Evolutionary conservation across 495 filamentous ascomycete species (phyloP), one percentile per base, ranked within the genome.

Genomic region (Saxispiralis lemnorum): DNA sequence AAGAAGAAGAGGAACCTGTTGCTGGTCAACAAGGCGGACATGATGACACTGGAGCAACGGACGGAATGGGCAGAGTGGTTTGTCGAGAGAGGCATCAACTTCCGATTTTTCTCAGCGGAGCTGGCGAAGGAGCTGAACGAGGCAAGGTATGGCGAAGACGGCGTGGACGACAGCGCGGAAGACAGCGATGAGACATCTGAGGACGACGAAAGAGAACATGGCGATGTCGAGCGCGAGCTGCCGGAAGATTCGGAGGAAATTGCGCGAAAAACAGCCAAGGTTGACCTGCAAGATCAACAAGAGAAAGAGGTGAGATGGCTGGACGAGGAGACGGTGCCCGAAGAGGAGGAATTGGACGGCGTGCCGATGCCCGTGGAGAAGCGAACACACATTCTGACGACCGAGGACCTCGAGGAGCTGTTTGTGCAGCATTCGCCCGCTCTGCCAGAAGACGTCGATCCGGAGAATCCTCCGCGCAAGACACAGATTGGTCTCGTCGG

Each of bases 11-110:
- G 81, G 51, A 99, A 99, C 59, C 55, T 99, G 53, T 62, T 99
- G 36, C 65, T 99, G 31, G 84, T 99, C 43, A 99, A 99, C 66
- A 99, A 99, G 71, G 88, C 92, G 33, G 92, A 99, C 67, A 93
- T 99, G 92, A 84, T 99, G 83, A 89, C 85, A 13, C 59, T 75
- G 42, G 73, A 76, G 52, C 92, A 99, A 61, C 66, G 92, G 53
- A 75, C 74, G 52, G 66, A 67, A 1, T 99, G 92, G 92, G 85
- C 87, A 7, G 71, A 79, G 41, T 86, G 93, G 55, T 93, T 99
- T 49, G 78, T 82, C 54, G 66, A 71, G 42, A 72, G 78, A 19
- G 71, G 75, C 12, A 89, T 99, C 53, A 74, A 77, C 43, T 99
- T 85, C 64, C 79, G 75, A 44, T 99, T 94, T 66, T 99, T 99